These are phyloP conservation scores for Penicillium verrucosum DNA, from an alignment of 2,329 filamentous ascomycete species.

Conservation along the genomic window DNA sequence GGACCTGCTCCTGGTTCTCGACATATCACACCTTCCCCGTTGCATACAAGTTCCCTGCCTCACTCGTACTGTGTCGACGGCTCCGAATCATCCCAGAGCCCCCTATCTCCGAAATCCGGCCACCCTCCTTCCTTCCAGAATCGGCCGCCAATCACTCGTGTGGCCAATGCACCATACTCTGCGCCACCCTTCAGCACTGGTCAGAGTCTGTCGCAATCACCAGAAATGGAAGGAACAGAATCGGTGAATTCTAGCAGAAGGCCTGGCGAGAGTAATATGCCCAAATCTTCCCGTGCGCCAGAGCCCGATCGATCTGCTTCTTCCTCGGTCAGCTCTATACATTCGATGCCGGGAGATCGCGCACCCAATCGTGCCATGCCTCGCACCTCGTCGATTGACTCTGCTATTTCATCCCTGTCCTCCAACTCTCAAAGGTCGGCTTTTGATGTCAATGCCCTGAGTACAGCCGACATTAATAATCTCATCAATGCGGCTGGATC, in stretches of 20 bases:
- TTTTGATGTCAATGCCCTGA: conserved; percentile 55
- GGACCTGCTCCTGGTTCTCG: conserved; percentile 23
- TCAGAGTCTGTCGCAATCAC: conserved; percentile 17
- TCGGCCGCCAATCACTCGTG: conserved; percentile 21
- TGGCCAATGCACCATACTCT: conserved; percentile 33
- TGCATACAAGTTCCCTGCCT: conserved; percentile 29
- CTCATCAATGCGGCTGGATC: conserved; percentile 83
- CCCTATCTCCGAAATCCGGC: conserved; percentile 25
- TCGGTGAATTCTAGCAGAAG: conserved; percentile 21
- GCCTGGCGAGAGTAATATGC: conserved; percentile 22
- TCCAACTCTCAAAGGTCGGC: conserved; percentile 57
- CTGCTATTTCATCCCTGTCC: conserved; percentile 77
- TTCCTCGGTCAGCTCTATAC: conserved; percentile 32
- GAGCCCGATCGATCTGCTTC: conserved; percentile 29
- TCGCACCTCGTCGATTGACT: conserved; percentile 87
- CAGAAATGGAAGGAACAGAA: conserved; percentile 19
- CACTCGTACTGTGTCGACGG: conserved; percentile 21
- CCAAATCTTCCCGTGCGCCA: conserved; percentile 26
- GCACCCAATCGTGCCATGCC: conserved; percentile 46
- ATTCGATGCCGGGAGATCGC: conserved; percentile 31
- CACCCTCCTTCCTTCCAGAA: conserved; percentile 23
- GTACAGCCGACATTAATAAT: conserved; percentile 70
- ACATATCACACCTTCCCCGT: conserved; percentile 31
- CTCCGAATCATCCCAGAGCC: conserved; percentile 26
- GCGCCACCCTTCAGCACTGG: conserved; percentile 24